Conservation (phyloP, 345 rosid genomes). For the Eucalyptus grandis region DNA sequence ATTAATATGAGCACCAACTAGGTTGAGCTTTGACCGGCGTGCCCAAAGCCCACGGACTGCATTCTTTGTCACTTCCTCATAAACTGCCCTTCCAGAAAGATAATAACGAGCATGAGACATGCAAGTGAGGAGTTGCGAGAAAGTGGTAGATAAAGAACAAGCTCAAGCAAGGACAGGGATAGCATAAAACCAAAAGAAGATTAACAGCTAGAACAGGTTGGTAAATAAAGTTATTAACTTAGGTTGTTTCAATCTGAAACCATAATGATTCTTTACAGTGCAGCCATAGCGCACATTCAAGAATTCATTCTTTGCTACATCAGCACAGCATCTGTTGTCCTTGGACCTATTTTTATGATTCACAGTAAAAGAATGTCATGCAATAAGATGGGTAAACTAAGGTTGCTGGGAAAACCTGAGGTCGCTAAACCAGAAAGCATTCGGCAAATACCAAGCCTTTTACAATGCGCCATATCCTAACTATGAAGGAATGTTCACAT, state of each 20-base stretch:
- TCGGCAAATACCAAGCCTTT: neutral
- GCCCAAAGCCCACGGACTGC: constrained; percentile 94
- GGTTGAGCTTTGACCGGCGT: constrained; percentile 80
- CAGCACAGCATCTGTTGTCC: neutral
- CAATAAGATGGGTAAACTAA: neutral
- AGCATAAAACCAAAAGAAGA: neutral
- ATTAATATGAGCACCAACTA: constrained; percentile 98
- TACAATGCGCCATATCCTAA: neutral
- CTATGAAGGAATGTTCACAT: neutral
- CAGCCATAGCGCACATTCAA: neutral
- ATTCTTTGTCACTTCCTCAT: constrained; percentile 94
- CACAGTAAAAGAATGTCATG: neutral
- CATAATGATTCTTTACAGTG: neutral
- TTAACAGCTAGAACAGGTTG: neutral
- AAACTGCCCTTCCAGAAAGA: constrained; percentile 37
- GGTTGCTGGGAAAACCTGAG: neutral
- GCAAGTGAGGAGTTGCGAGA: neutral
- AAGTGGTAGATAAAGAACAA: neutral
- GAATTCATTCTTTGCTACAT: neutral
- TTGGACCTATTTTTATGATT: neutral
- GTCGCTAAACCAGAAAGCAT: neutral
- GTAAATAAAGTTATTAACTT: neutral
- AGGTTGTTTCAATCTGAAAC: neutral
- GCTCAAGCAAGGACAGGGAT: neutral
- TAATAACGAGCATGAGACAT: neutral